Evolutionary conservation across 2,329 filamentous ascomycete genomes (phyloP), one percentile per base, ranked within the genome.

Genomic region (Colletotrichum cereale): DNA sequence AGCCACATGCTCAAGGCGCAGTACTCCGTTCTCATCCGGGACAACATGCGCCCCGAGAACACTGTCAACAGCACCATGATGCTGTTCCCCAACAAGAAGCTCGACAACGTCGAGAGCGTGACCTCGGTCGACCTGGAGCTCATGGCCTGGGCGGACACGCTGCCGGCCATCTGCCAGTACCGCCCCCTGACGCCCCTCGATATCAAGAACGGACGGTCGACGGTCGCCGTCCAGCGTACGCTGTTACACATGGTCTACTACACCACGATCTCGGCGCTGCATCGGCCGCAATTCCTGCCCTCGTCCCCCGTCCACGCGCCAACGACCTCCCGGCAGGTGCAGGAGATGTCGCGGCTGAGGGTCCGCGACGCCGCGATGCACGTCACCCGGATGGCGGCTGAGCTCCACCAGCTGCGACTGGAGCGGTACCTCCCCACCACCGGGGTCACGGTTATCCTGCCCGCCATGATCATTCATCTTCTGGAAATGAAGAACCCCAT

Each of bases 191-290:
- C 84, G 42, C 81, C 84, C 16, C 78, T 86, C 67, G 91, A 91
- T 71, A 80, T 89, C 61, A 86, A 88, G 63, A 86, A 90, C 24
- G 91, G 90, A 42, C 86, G 87, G 48, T 86, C 89, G 5, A 89
- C 88, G 10, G 77, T 90, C 62, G 86, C 87, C 0, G 85, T 97
- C 3, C 94, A 97, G 79, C 89, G 93, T 58, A 93, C 93, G n/a
- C 86, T 98, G 26, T 85, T 98, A 44, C 94, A 97, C 80, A 97
- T 98, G 92, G 91, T 97, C 2, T 97, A 97, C 81, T 93, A 95
- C 80, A 97, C 96, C 2, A 97, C 95, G 0, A 88, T 97, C 24
- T 97, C 94, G 63, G 96, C 96, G 3, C 86, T 98, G 24, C 95
- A 98, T 80, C 91, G 96, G 38, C 96, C 96, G 2, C 95, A 97